phyloP scores from a whole-genome alignment of 306 rosid genomes.

The Pterocarpus santalinus region DNA sequence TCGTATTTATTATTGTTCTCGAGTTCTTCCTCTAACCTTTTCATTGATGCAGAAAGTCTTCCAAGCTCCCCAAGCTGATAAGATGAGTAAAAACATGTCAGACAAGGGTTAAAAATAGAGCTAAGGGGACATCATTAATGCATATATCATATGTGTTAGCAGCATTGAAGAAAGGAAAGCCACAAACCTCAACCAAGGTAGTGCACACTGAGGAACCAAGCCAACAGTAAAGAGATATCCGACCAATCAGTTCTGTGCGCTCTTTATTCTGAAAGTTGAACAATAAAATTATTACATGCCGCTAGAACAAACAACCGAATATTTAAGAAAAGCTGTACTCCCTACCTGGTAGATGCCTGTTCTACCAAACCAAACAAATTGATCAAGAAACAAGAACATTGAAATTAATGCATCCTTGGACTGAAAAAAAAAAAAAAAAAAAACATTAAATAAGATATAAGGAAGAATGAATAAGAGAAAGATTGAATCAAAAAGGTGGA shows the following conservation, averaged over 20 bases:
- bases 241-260: constrained; percentile 75
- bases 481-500: constrained; percentile 1
- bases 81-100: constrained; percentile 28
- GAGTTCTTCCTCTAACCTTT: constrained; percentile 86
- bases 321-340: not conserved
- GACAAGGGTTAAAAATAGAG: constrained; percentile 22
- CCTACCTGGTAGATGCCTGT: constrained; percentile 73
- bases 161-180: constrained; percentile 32
- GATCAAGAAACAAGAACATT: constrained; percentile 82
- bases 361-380: constrained; percentile 83
- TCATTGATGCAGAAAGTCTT: constrained; percentile 84
- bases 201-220: constrained; percentile 79
- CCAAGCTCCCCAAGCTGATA: constrained; percentile 92
- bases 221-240: constrained; percentile 94
- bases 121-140: constrained; percentile 4
- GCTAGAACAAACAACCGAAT: not conserved
- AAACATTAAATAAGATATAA: constrained; percentile 21
- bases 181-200: constrained; percentile 81
- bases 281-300: constrained; percentile 12
- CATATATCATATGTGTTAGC: not conserved
- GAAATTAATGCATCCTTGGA: constrained; percentile 71
- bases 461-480: not conserved
- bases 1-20: constrained; percentile 69
- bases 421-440: constrained; percentile 46
- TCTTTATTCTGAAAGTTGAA: constrained; percentile 77